Base-by-base conservation (phyloP, 176 grass and related monocot genomes). In the Triticum dicoccoides region DNA sequence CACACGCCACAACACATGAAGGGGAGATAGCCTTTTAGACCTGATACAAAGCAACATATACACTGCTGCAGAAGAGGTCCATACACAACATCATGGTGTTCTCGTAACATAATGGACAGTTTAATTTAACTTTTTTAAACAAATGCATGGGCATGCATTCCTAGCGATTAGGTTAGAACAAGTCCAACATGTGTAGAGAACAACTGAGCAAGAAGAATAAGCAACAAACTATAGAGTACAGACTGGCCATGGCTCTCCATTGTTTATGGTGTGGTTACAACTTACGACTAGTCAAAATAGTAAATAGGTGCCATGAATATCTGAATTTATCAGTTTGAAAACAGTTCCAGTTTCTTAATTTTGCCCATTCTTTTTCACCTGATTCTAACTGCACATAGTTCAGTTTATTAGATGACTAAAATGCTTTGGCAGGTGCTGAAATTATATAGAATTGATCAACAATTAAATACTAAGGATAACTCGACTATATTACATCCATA, bases 281-380 rank as follows among this genome's bases (percentile, higher is more conserved):
- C 1, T 56, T 11, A 72, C 7, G 70, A 17, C 3, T 30, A 17
- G 37, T 68, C 10, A 27, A 58, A 83, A 77, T 32, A 65, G 12
- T 73, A 79, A 73, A 69, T 1, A 56, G 21, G 37, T 73, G 54
- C 12, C 38, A 77, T 12, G 71, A 61, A 56, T 9, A 54, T 35
- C 21, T 29, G 61, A 34, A 71, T 41, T 88, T 87, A 99, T 94
- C 92, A 56, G 85, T 86, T 92, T 85, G 45, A 81, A 96, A 89
- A 84, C 35, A 88, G 27, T 86, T 86, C 97, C 94, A 99, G 13
- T 92, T 81, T 39, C 65, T 81, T 84, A 99, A 92, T 93, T 99
- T 99, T 21, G 85, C 75, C 96, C 93, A 98, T 38, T 56, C 88
- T 65, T 91, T 82, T 81, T 90, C 68, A 1, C 92, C 94, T 81